A percentile compares a stretch with the other conserved stretches of the same genome.
These are phyloP conservation scores for Flammula alnicola DNA, from an alignment of 1,284 basidiomycete species.

Conservation along the genomic window DNA sequence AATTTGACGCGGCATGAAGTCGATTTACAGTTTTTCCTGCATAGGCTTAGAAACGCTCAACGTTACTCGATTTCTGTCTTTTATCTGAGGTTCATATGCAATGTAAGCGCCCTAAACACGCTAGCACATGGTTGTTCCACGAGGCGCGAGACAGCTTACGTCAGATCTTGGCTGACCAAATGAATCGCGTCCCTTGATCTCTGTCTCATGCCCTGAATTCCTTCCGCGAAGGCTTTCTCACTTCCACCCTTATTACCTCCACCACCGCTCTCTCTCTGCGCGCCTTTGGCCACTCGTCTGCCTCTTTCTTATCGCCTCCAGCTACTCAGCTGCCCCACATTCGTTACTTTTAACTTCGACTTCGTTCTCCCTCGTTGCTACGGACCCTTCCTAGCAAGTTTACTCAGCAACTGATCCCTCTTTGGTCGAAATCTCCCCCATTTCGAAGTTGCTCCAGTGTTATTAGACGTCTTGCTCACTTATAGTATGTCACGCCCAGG, in stretches of 20 bases:
- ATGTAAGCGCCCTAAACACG: too few species aligned
- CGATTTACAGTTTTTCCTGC: too few species aligned
- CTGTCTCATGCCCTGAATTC: slow-evolving; percentile 5
- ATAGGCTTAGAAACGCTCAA: too few species aligned
- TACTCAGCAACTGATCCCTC: slow-evolving; percentile 9
- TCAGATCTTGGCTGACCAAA: slow-evolving; percentile 7
- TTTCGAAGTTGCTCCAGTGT: slow-evolving; percentile 1
- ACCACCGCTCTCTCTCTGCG: slow-evolving; percentile 6
- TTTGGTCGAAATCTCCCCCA: neutral
- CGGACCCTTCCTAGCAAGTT: slow-evolving; percentile 14
- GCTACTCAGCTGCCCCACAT: slow-evolving; percentile 27
- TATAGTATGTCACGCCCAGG: slow-evolving; percentile 21
- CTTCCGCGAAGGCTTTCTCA: slow-evolving; percentile 5
- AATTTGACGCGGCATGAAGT: too few species aligned
- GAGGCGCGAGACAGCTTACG: slow-evolving; percentile 12
- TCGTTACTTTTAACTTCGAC: slow-evolving; percentile 20
- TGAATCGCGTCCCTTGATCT: neutral
- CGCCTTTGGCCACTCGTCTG: slow-evolving; percentile 16
- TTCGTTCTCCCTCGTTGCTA: slow-evolving; percentile 16
- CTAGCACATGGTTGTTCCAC: too few species aligned
- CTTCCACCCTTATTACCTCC: slow-evolving; percentile 8
- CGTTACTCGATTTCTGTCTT: too few species aligned
- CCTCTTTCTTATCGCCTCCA: slow-evolving; percentile 17
- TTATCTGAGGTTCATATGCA: too few species aligned
- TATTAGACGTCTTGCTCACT: slow-evolving; percentile 1